phyloP scores from a whole-genome alignment of 345 rosid species.

The Pistacia vera region DNA sequence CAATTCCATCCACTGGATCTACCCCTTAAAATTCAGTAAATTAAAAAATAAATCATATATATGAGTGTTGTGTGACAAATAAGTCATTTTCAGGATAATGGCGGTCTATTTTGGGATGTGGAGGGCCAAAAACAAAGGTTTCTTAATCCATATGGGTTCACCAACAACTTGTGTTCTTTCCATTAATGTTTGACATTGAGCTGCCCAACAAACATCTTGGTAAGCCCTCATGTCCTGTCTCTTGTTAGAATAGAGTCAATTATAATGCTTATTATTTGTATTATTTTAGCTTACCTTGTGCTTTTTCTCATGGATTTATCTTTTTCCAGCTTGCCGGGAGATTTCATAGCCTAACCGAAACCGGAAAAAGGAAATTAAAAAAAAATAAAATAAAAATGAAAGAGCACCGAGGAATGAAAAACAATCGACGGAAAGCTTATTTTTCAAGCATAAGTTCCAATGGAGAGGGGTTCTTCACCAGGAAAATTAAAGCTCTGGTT shows the following conservation, averaged over 20 bases:
- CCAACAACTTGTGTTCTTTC: slow-evolving; percentile 58
- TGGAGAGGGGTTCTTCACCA: slow-evolving; percentile 12
- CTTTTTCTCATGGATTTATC: not conserved
- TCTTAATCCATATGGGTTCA: slow-evolving; percentile 47
- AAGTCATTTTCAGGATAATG: slow-evolving; percentile 47
- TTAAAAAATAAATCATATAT: not conserved
- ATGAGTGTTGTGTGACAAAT: slow-evolving; percentile 11
- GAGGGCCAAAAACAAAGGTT: slow-evolving; percentile 53
- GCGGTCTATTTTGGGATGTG: slow-evolving; percentile 46
- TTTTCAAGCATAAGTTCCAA: slow-evolving; percentile 1
- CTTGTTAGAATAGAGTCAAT: not conserved
- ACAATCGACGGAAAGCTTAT: slow-evolving; percentile 6
- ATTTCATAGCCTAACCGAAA: slow-evolving; percentile 20
- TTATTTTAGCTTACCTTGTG: not conserved
- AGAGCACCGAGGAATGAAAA: not conserved
- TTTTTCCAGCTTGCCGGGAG: slow-evolving; percentile 32
- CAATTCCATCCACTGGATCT: too few species aligned
- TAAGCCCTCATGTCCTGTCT: slow-evolving; percentile 42
- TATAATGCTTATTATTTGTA: too few species aligned
- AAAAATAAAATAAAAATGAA: not conserved
- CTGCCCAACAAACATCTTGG: slow-evolving; percentile 47
- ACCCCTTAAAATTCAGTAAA: not conserved
- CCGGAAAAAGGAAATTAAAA: slow-evolving; percentile 12
- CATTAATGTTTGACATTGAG: slow-evolving; percentile 34
- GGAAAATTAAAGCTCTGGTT: slow-evolving; percentile 17